A percentile compares a stretch with the other conserved stretches of the same genome.
Conservation (phyloP, 495 filamentous ascomycete genomes). For the Penicillium bialowiezense region DNA sequence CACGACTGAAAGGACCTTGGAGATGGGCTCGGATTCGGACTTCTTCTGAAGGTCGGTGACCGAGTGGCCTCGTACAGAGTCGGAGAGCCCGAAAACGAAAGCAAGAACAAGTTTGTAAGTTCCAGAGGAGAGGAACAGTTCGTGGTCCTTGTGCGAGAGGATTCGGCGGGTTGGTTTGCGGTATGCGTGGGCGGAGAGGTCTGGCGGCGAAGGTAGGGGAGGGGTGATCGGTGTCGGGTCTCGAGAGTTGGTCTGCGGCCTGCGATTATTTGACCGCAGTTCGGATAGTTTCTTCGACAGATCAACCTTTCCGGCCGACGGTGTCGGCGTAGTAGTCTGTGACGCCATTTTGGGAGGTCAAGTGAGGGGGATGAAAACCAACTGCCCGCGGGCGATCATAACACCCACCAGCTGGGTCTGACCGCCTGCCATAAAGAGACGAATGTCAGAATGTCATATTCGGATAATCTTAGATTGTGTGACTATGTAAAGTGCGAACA, state of each 20-base stretch:
- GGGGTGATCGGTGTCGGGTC: slow-evolving; percentile 72
- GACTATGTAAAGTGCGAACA: no score
- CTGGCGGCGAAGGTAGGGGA: slow-evolving; percentile 64
- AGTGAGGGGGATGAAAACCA: slow-evolving; percentile 9
- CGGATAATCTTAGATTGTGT: no score
- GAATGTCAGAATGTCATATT: no score
- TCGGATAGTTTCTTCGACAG: slow-evolving; percentile 64
- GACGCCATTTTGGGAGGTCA: slow-evolving; percentile 27
- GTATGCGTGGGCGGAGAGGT: slow-evolving; percentile 61
- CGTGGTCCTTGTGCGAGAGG: slow-evolving; percentile 73
- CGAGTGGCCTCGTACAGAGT: slow-evolving; percentile 74
- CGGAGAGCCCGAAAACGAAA: slow-evolving; percentile 84
- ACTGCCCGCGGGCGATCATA: not conserved
- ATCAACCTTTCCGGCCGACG: slow-evolving; percentile 47
- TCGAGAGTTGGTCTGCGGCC: slow-evolving; percentile 51
- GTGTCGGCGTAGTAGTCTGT: slow-evolving; percentile 12
- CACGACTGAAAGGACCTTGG: slow-evolving; percentile 67
- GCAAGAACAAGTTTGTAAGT: slow-evolving; percentile 74
- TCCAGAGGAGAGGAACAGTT: slow-evolving; percentile 73
- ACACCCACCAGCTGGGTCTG: not conserved
- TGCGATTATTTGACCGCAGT: slow-evolving; percentile 58
- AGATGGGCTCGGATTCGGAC: slow-evolving; percentile 54
- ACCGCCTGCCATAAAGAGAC: slow-evolving; percentile 16
- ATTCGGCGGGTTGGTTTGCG: slow-evolving; percentile 70
- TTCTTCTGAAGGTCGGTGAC: slow-evolving; percentile 60